These are phyloP conservation scores for Phaeotremella skinneri DNA, from an alignment of 768 basidiomycete species.

Conservation along the genomic window DNA sequence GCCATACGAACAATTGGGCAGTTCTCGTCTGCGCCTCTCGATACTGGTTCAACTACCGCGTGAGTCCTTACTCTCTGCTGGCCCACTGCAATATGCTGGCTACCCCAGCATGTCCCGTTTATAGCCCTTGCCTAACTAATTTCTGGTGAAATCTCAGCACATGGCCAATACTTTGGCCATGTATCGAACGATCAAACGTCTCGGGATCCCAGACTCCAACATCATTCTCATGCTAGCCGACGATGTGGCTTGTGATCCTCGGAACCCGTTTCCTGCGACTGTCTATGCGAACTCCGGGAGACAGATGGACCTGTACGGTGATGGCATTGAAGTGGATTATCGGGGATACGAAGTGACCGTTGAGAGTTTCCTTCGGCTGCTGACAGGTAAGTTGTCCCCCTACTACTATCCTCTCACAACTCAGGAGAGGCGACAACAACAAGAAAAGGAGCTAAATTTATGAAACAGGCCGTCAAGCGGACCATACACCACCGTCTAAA, in stretches of 20 bases:
- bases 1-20: constrained; percentile 98
- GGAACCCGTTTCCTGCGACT: constrained; percentile 86
- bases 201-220: constrained; percentile 97
- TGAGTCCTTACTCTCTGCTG: constrained; percentile 53
- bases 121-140: not conserved
- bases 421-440: no score
- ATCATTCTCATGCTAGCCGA: constrained; percentile 99
- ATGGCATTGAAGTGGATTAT: constrained; percentile 97
- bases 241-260: constrained; percentile 87
- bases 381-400: constrained; percentile 67
- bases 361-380: constrained; percentile 85
- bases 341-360: constrained; percentile 97
- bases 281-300: constrained; percentile 87
- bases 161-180: constrained; percentile 98
- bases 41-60: constrained; percentile 99
- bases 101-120: no score
- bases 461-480: constrained; percentile 70
- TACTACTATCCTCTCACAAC: not conserved
- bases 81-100: not conserved
- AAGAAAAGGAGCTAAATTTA: not conserved
- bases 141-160: constrained; percentile 60
- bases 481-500: constrained; percentile 84
- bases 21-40: constrained; percentile 90
- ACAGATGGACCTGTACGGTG: constrained; percentile 85
- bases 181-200: constrained; percentile 97